Conservation (phyloP, 768 basidiomycete genomes). For the Glaciozyma antarctica region DNA sequence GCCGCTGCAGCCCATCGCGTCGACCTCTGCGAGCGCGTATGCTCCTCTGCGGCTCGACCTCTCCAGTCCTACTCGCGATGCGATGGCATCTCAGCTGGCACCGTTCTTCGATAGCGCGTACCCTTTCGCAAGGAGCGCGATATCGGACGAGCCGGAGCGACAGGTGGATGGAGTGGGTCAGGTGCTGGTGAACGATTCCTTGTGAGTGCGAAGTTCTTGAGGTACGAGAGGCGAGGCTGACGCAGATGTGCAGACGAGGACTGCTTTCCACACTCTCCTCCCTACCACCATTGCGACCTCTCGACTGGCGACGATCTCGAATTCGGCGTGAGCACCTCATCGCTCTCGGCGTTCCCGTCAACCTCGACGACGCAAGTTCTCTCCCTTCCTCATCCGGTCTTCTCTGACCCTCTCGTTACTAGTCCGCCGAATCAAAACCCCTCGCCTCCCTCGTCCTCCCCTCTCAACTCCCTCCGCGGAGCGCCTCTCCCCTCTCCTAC, state of each 20-base stretch:
- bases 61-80: background rate
- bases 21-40: background rate
- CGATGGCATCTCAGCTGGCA: slow-evolving; percentile 10
- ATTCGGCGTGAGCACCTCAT: slow-evolving; percentile 23
- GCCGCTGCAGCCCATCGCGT: background rate
- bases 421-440: slow-evolving; percentile 5
- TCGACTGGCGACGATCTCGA: slow-evolving; percentile 27
- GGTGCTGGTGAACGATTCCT: slow-evolving; percentile 18
- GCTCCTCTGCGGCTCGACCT: slow-evolving; percentile 18
- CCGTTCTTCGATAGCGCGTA: slow-evolving; percentile 13
- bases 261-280: slow-evolving; percentile 8
- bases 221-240: background rate
- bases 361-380: slow-evolving; percentile 26
- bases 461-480: background rate
- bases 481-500: background rate
- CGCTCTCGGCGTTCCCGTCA: slow-evolving; percentile 26
- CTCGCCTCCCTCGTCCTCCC: slow-evolving; percentile 6
- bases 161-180: slow-evolving; percentile 24
- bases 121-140: background rate
- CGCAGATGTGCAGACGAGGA: slow-evolving; percentile 2
- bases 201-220: background rate
- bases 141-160: slow-evolving; percentile 24
- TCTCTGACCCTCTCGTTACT: background rate
- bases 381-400: background rate
- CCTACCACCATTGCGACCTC: slow-evolving; percentile 14